These are phyloP conservation scores for Huntiella savannae DNA, from an alignment of 2,329 filamentous ascomycete species.

Conservation along the genomic window DNA sequence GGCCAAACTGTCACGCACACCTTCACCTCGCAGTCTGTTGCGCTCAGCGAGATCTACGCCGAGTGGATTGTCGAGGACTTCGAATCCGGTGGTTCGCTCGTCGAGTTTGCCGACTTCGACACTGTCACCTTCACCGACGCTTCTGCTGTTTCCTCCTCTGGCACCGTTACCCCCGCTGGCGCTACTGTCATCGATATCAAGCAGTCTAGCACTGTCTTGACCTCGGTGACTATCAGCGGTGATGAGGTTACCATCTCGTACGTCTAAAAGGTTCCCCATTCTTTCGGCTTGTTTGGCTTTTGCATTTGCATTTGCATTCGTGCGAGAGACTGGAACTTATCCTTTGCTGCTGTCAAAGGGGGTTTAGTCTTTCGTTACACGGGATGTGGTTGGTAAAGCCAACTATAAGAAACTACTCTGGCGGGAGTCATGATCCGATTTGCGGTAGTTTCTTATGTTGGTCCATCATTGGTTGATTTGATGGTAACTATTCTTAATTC, in stretches of 20 bases:
- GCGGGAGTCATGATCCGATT: too few species aligned
- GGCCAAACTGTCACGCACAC: constrained; percentile 32
- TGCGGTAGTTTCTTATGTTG: too few species aligned
- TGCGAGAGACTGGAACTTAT: too few species aligned
- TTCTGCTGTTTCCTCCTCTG: constrained; percentile 13
- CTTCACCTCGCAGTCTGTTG: constrained; percentile 24
- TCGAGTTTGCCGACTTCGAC: constrained; percentile 18
- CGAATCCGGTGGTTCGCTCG: constrained; percentile 14
- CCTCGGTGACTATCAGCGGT: constrained; percentile 10
- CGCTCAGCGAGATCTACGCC: constrained; percentile 35
- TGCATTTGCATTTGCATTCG: not conserved
- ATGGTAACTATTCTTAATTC: too few species aligned
- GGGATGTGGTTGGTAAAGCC: too few species aligned
- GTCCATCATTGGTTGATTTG: too few species aligned
- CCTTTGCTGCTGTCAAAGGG: too few species aligned
- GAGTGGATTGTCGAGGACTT: constrained; percentile 44
- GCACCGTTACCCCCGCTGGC: constrained; percentile 13
- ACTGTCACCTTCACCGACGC: constrained; percentile 12
- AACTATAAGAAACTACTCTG: too few species aligned
- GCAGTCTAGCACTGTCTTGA: constrained; percentile 7
- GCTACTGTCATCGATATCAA: constrained; percentile 13
- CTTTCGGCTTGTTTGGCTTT: not conserved
- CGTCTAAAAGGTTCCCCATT: constrained; percentile 2
- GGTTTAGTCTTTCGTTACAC: too few species aligned
- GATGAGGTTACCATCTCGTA: constrained; percentile 4